Base-by-base conservation (phyloP, 2,329 filamentous ascomycete genomes). In the Fusarium albosuccineum region DNA sequence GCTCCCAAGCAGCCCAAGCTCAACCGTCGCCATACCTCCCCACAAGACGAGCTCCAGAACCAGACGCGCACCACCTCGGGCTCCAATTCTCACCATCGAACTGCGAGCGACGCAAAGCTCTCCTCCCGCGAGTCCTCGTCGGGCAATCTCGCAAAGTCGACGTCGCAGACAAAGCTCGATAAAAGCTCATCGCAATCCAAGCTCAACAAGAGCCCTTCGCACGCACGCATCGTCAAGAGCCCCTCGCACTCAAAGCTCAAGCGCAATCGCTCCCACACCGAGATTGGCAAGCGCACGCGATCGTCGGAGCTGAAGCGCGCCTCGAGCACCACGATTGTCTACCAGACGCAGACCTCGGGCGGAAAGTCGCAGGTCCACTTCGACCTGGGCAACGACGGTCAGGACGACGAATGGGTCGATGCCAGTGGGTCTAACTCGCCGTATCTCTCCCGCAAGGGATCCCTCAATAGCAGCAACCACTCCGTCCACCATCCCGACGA, bases 401-500 rank as follows among this genome's bases (percentile, higher is more conserved):
- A 68, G 39, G 84, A 87, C 53, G 87, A 88, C 81, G 88, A 88
- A 79, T 91, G 89, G 89, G 86, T 90, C 41, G 89, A 91, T 77
- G 87, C 88, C 61, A 90, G 87, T 76, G 83, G 82, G 46, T 89
- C 86, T 58, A 88, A 87, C 52, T 89, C 87, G 10, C 88, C 88
- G 5, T 85, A 87, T 64, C 77, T 80, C 45, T 81, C 79, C 52
- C 77, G 79, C 57, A 81, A 81, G 66, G 77, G 82, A 27, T 87
- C 85, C 3, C 77, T 85, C 33, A 82, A 82, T 60, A 82, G 82
- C 75, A 84, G 82, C 67, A 82, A 79, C 17, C 83, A 83, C 55
- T 83, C 82, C 11, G 67, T 85, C 81, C 30, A 68, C 50, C 56
- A 66, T 39, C 66, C 66, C 41, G 66, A 68, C 75, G 81, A 29